Base-by-base conservation (phyloP, 257 asterid genomes). In the Gentiana straminea region DNA sequence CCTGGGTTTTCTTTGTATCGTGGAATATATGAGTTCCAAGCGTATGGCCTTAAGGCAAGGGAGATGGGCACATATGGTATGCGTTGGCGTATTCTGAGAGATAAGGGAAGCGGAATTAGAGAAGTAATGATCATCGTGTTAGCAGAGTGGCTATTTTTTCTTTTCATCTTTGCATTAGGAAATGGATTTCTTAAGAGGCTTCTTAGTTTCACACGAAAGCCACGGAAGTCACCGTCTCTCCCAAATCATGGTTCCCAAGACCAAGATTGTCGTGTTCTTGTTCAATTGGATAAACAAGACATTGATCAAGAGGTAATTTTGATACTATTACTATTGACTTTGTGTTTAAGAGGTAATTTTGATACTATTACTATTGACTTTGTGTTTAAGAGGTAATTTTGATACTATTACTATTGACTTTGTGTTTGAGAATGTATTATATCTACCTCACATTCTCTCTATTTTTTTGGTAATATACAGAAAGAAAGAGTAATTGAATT, bases 101-200 rank as follows among this genome's bases (percentile, higher is more conserved):
- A 76, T 64, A 60, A 46, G 36, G 58, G 46, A 12, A 76, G 59
- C 35, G 81, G 78, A 54, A 53, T 76, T 61, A 59, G 71, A 63
- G 81, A 68, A 53, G 68, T 72, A 52, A 24, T 76, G n/a, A 72
- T 76, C 55, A 60, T 76, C 68, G 72, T 68, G 70, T 47, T 62
- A 33, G 52, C 55, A 47, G 75, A 69, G 52, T 76, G 81, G 78
- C 44, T 72, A 57, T 59, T 63, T 46, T 59, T 69, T 59, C 10
- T 67, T 38, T 35, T 62, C 24, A 57, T 56, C 57, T 24, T 63
- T 33, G 59, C 66, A 15, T 44, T 64, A 4, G 69, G 68, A 67
- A 54, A 44, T 35, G 47, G 68, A 45, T 50, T 45, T 44, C 33
- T 15, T 15, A 47, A 57, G 37, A 61, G 46, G 48, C 61, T 39